Base-by-base conservation (phyloP, 192 early-diverging fungal species). In the Chytriomyces sp. region DNA sequence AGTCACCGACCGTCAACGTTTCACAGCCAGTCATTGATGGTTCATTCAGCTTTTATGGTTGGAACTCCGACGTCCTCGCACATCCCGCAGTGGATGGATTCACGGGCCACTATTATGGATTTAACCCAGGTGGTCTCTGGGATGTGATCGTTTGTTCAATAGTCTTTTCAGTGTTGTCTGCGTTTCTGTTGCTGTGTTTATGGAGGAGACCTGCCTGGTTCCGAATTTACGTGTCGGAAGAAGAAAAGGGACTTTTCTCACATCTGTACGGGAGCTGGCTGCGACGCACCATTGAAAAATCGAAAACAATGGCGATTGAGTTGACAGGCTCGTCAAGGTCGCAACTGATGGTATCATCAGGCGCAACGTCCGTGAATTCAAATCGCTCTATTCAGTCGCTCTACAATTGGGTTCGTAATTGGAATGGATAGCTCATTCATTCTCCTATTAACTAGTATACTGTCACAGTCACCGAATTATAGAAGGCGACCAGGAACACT, bases 51-150 rank as follows among this genome's bases (percentile, higher is more conserved):
- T 44, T 77, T 49, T 66, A 79, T 41, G 72, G 78, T 32, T 75
- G 74, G 76, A 39, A 52, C 28, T 19, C 12, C 4, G 74, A 34
- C 2, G 70, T 72, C 8, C 70, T 78, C 17, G n/a, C 14, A 33
- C 49, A 78, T 44, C 38, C 55, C 4, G 39, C 37, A 1, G 53
- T 80, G 41, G 81, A 86, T 77, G 55, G 81, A 7, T 72, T 79
- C 59, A 74, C 76, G 3, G 77, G 77, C 33, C 80, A 81, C 57
- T 82, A 83, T 64, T 84, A 83, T 53, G 19, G 53, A 32, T 38
- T 17, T 32, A 19, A 12, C 1, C 32, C 33, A 4, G 31, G 17
- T 17, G 61, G 61, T 39, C 14, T 12, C 28, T 63, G 19, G 61
- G 44, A 49, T 49, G 44, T 22, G 22, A 49, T 49, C 44, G 44